A percentile compares a stretch with the other conserved stretches of the same genome.
phyloP scores from a whole-genome alignment of 139 green algal species.

The Chlamydomonas sp. region DNA sequence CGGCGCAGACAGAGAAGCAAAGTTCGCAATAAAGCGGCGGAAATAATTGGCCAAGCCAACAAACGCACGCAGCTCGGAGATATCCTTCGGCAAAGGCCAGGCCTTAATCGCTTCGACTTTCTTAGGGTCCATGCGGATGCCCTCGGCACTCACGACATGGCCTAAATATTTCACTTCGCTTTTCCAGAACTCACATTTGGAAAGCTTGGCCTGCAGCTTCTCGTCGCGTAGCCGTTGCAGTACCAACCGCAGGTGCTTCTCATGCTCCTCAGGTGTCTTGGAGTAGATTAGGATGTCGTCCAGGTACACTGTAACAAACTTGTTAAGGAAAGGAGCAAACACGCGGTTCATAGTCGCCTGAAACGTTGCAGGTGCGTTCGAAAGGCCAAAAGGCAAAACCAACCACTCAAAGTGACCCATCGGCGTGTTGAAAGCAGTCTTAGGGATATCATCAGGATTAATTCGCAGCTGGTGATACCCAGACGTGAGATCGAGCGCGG shows the following conservation, averaged over 20 bases:
- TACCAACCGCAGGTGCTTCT: not conserved
- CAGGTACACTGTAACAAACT: constrained; percentile 48
- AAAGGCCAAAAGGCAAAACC: constrained; percentile 42
- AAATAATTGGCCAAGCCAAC: not conserved
- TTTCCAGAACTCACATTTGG: not conserved
- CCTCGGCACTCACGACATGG: not conserved
- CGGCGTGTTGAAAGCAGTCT: constrained; percentile 49
- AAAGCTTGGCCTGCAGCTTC: not conserved
- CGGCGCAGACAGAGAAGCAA: not conserved
- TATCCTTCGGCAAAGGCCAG: not conserved
- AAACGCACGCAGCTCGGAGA: not conserved
- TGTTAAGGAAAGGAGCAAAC: not conserved
- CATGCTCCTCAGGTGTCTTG: constrained; percentile 6
- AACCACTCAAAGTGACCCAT: constrained; percentile 52
- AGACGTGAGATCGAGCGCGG: constrained; percentile 1
- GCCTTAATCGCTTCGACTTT: not conserved
- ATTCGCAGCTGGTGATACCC: constrained; percentile 34
- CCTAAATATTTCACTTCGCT: not conserved
- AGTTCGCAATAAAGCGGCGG: not conserved
- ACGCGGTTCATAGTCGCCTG: constrained; percentile 40
- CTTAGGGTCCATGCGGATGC: not conserved
- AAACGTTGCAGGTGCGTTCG: constrained; percentile 45
- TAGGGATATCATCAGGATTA: constrained; percentile 5
- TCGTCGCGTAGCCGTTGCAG: not conserved
- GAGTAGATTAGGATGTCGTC: constrained; percentile 52